Percentiles rank a stretch among this genome's conserved stretches.
phyloP scores from a whole-genome alignment of 352 stramenopile genomes.

The Pythium dissotocum region DNA sequence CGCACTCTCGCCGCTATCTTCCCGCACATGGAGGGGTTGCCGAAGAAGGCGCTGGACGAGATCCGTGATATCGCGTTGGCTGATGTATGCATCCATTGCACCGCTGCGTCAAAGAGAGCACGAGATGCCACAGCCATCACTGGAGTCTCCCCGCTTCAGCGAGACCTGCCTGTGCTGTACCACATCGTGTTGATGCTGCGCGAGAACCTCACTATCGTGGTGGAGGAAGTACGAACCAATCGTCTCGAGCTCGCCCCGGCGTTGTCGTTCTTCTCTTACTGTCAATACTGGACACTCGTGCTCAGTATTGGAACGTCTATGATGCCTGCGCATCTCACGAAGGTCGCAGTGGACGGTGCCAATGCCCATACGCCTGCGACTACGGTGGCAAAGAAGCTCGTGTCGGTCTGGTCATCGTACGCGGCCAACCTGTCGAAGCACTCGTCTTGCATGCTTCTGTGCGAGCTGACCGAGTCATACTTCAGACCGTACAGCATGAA shows the following conservation, averaged over 20 bases:
- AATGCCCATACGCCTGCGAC: conserved; percentile 28
- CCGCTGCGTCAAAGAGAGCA: conserved; percentile 2
- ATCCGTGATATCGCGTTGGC: conserved; percentile 53
- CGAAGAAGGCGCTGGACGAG: conserved; percentile 51
- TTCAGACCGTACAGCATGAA: conserved; percentile 51
- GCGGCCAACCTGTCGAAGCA: conserved; percentile 51
- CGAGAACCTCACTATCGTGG: conserved; percentile 54
- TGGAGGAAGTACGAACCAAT: conserved; percentile 66
- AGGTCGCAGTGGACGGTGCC: conserved; percentile 46
- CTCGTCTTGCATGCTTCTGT: conserved; percentile 55
- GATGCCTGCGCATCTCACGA: conserved; percentile 64
- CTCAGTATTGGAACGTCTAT: conserved; percentile 44
- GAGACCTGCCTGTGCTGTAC: conserved; percentile 68
- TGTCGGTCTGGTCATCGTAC: conserved; percentile 62
- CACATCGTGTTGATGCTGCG: conserved; percentile 56
- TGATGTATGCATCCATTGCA: conserved; percentile 59
- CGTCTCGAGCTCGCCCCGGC: conserved; percentile 47
- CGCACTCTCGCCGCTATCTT: conserved; percentile 65
- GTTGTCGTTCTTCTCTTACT: conserved; percentile 54
- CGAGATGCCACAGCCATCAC: not conserved
- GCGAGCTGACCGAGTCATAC: conserved; percentile 59
- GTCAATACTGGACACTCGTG: conserved; percentile 73
- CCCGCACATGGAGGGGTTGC: conserved; percentile 61
- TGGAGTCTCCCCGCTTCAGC: conserved; percentile 47
- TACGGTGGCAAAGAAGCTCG: conserved; percentile 40